Conservation (phyloP, 1,139 yeast species). For the Suhomyces chickasaworum region DNA sequence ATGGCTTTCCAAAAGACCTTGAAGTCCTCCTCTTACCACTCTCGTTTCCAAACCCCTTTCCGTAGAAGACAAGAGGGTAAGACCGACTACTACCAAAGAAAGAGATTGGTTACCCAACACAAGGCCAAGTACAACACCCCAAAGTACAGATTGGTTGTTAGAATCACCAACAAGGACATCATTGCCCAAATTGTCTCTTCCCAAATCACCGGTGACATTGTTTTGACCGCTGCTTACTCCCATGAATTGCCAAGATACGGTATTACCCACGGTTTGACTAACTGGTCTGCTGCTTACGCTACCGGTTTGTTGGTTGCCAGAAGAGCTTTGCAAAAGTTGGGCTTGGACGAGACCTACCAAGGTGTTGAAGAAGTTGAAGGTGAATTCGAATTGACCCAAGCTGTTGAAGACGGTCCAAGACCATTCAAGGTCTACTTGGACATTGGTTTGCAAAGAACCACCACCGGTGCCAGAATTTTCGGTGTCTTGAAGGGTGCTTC, state of each 20-base stretch:
- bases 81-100: constrained; percentile 99
- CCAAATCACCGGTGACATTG: constrained; percentile 95
- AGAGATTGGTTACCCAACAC: constrained; percentile 99
- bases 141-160: constrained; percentile 98
- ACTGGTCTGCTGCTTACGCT: constrained; percentile 99
- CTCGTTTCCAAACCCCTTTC: constrained; percentile 99
- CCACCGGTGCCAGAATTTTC: constrained; percentile 99
- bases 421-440: constrained; percentile 99
- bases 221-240: constrained; percentile 96
- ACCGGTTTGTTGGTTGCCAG: constrained; percentile 98
- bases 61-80: constrained; percentile 99
- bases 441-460: constrained; percentile 99
- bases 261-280: constrained; percentile 97
- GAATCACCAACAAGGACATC: constrained; percentile 99
- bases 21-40: constrained; percentile 94
- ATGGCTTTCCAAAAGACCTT: constrained; percentile 77
- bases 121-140: constrained; percentile 99
- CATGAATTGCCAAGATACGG: constrained; percentile 99
- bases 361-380: constrained; percentile 99
- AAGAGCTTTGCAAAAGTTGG: constrained; percentile 97
- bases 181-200: constrained; percentile 97
- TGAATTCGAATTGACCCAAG: constrained; percentile 97
- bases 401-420: constrained; percentile 99
- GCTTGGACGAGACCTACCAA: constrained; percentile 94
- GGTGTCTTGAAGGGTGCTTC: constrained; percentile 99